Percentiles rank a stretch among this genome's conserved stretches.
Conservation (phyloP, 2,329 filamentous ascomycete genomes). For the Aulographum hederae region DNA sequence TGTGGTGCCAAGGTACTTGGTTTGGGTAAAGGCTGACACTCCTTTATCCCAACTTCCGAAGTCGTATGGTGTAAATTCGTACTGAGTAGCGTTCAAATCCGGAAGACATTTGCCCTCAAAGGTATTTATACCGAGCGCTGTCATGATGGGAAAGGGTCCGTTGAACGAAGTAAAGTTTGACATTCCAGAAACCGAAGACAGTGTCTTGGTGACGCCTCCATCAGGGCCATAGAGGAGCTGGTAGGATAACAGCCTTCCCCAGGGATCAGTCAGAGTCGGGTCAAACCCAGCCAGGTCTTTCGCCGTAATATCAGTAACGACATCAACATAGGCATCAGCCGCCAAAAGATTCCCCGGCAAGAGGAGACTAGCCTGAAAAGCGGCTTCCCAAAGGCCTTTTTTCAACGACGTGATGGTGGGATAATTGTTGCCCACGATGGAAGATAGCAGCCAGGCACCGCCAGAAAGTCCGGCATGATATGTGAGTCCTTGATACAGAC, state of each 20-base stretch:
- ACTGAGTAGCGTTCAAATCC: constrained; percentile 36
- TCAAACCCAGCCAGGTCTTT: constrained; percentile 21
- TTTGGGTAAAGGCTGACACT: constrained; percentile 40
- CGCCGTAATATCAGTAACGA: constrained; percentile 16
- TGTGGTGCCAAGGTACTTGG: constrained; percentile 40
- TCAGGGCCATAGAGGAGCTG: constrained; percentile 19
- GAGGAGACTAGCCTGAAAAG: constrained; percentile 19
- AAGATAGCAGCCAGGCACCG: constrained; percentile 27
- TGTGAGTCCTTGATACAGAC: constrained; percentile 26
- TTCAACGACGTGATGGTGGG: constrained; percentile 23
- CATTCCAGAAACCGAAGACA: constrained; percentile 15
- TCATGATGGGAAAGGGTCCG: constrained; percentile 28
- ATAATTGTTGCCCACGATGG: constrained; percentile 27
- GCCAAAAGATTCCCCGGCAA: constrained; percentile 16
- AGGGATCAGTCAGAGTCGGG: constrained; percentile 22
- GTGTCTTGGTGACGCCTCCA: constrained; percentile 17
- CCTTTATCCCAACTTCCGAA: constrained; percentile 45
- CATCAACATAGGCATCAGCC: constrained; percentile 12
- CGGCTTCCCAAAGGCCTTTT: constrained; percentile 21
- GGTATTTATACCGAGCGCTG: constrained; percentile 18
- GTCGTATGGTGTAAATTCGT: constrained; percentile 48
- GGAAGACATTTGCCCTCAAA: constrained; percentile 18
- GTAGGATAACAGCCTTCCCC: constrained; percentile 21
- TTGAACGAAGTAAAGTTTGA: constrained; percentile 22
- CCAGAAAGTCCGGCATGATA: constrained; percentile 29